Base-by-base conservation (phyloP, 257 asterid species). In the Coffea eugenioides region DNA sequence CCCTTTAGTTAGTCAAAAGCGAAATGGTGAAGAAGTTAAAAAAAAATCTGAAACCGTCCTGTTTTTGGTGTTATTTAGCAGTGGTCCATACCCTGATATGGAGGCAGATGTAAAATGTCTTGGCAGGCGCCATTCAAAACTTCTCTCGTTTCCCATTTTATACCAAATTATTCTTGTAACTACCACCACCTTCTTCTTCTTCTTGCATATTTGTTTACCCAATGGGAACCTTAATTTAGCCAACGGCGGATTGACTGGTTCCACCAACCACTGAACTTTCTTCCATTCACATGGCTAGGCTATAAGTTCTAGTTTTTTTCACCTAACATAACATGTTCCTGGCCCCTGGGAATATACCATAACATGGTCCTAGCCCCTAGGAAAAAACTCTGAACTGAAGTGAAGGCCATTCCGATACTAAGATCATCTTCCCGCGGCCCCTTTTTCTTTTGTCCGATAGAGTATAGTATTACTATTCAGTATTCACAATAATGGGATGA, bases 71-170 rank as follows among this genome's bases (percentile, higher is more conserved):
- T 69, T 62, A 62, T 21, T 62, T 62, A 62, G 13, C 14, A 45
- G 59, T 71, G 75, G 75, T 46, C 61, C 75, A 70, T 71, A n/a
- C 23, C 74, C 74, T 8, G 23, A 21, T 70, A 43, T 45, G 73
- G 11, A 18, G 41, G 25, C 31, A 18, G 5, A 57, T 18, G 25
- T 57, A 57, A 57, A 57, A 20, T 57, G n/a, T 57, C 27, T 21
- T 57, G 21, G 65, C 27, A 20, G 31, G 31, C 31, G 11, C 65
- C 2, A 21, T 57, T 20, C 0, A 21, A 57, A 56, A 56, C n/a
- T 56, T 18, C 62, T 56, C 62, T 56, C 18, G 16, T 7, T 18
- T 56, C 62, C n/a, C 62, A 56, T 18, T 18, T 56, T 4, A 56
- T 56, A 56, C 23, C n/a, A 56, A 18, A 56, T 5, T 18, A 56